Conservation (phyloP, 139 green algal genomes). For the Chlamydomonas asymmetrica region DNA sequence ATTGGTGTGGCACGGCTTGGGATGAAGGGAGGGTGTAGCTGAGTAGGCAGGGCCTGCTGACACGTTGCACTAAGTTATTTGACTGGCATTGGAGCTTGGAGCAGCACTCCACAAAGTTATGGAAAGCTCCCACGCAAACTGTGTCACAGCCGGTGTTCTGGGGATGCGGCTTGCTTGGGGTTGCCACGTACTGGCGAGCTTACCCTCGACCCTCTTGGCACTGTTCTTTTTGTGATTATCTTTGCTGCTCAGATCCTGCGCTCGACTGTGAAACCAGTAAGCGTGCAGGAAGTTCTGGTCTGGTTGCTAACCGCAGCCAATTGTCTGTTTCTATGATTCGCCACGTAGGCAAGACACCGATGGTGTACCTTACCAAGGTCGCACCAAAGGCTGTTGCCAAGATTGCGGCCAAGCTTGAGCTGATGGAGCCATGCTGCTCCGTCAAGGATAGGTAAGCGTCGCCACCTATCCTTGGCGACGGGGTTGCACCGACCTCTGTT, state of each 20-base stretch:
- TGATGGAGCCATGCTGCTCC: constrained; percentile 85
- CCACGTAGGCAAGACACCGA: constrained; percentile 87
- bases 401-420: constrained; percentile 87
- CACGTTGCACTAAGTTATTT: background rate
- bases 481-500: no score
- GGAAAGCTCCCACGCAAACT: background rate
- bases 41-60: background rate
- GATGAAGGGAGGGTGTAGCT: no score
- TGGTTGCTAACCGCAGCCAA: background rate
- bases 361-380: constrained; percentile 91
- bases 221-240: background rate
- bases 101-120: background rate
- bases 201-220: no score
- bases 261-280: background rate
- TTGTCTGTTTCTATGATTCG: background rate
- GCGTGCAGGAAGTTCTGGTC: background rate
- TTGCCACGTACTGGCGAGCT: background rate
- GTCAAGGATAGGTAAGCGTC: constrained; percentile 81
- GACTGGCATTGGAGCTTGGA: background rate
- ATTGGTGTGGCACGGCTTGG: no score
- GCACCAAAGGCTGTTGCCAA: constrained; percentile 54
- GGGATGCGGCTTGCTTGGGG: background rate
- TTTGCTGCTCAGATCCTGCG: background rate
- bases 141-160: background rate
- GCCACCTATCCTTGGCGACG: no score